These are phyloP conservation scores for Fragaria ananassa DNA, from an alignment of 306 rosid species.

Conservation along the genomic window DNA sequence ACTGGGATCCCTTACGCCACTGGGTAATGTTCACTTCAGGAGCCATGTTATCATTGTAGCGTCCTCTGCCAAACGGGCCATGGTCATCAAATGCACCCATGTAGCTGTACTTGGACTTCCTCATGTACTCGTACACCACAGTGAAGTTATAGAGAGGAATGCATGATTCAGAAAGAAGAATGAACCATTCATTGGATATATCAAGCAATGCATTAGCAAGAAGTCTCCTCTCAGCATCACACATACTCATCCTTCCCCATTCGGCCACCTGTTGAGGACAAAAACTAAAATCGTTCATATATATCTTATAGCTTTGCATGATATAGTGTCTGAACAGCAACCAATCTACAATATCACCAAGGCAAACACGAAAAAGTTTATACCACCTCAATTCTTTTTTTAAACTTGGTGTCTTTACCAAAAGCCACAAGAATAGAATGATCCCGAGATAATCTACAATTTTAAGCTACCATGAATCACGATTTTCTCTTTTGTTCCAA, in stretches of 20 bases:
- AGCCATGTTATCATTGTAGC: slow-evolving; percentile 65
- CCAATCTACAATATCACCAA: not conserved
- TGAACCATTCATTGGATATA: slow-evolving; percentile 74
- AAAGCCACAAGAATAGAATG: not conserved
- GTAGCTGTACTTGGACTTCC: slow-evolving; percentile 67
- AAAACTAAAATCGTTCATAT: not conserved
- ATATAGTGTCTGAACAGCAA: not conserved
- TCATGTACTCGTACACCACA: slow-evolving; percentile 48
- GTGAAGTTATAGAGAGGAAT: slow-evolving; percentile 76
- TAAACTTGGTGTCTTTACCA: not conserved
- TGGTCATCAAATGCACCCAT: slow-evolving; percentile 79
- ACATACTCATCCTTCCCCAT: slow-evolving; percentile 98
- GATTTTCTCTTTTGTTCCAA: not conserved
- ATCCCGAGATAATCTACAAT: not conserved
- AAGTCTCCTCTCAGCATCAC: slow-evolving; percentile 94
- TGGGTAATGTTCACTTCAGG: slow-evolving; percentile 63
- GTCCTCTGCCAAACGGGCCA: slow-evolving; percentile 86
- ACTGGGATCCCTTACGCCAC: slow-evolving; percentile 98
- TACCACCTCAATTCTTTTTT: not conserved
- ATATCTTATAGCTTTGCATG: not conserved
- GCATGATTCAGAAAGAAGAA: slow-evolving; percentile 91
- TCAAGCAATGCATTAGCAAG: slow-evolving; percentile 90
- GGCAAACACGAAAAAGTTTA: not conserved
- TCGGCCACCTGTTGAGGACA: slow-evolving; percentile 59
- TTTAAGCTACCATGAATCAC: not conserved